phyloP scores from a whole-genome alignment of 2,329 filamentous ascomycete species.

The Penicillium frequentans region DNA sequence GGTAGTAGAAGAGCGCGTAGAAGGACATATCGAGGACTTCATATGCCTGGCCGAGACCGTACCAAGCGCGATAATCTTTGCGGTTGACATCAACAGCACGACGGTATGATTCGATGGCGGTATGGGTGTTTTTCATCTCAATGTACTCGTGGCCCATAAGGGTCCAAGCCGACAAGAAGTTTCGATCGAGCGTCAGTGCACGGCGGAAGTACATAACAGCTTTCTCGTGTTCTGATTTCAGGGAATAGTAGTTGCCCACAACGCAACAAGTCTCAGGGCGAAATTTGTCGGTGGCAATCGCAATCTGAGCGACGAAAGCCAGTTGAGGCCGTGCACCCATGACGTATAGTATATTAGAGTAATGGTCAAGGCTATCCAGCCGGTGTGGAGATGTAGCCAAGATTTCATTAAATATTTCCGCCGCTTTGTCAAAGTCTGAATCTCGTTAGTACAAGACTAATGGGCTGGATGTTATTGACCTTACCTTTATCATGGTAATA shows the following conservation, averaged over 20 bases:
- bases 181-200: conserved; percentile 83
- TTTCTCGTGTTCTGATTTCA: conserved; percentile 94
- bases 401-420: conserved; percentile 66
- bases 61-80: conserved; percentile 97
- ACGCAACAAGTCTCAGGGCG: conserved; percentile 96
- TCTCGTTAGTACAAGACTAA: background rate
- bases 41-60: conserved; percentile 93
- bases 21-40: conserved; percentile 98
- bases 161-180: conserved; percentile 93
- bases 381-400: conserved; percentile 65
- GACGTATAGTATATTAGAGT: conserved; percentile 96
- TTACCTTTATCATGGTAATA: conserved; percentile 79
- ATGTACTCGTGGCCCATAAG: conserved; percentile 99
- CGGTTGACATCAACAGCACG: conserved; percentile 94
- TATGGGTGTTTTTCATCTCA: conserved; percentile 97
- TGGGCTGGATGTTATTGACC: background rate
- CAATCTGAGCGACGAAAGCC: conserved; percentile 87
- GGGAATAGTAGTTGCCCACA: conserved; percentile 93
- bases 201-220: conserved; percentile 97
- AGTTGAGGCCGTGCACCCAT: conserved; percentile 84
- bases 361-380: conserved; percentile 89
- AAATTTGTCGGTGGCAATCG: conserved; percentile 90
- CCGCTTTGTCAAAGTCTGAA: conserved; percentile 62
- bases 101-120: conserved; percentile 94
- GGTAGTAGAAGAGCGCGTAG: conserved; percentile 96